Base-by-base conservation (phyloP, 2,329 filamentous ascomycete genomes). In the Metarhizium brunneum region DNA sequence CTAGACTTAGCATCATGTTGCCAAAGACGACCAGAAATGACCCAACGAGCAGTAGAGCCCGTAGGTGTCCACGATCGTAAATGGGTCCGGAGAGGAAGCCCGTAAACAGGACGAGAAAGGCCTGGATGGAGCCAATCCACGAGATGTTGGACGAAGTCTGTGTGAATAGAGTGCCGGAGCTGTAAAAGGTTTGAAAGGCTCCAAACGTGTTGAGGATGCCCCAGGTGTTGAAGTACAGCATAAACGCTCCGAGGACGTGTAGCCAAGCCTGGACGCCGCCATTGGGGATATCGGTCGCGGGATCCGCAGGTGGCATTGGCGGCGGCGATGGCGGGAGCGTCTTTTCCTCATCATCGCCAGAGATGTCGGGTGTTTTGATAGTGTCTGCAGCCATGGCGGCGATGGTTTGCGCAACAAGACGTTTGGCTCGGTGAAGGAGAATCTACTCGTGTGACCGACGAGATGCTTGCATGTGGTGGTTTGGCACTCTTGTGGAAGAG, bases 141-240 rank as follows among this genome's bases (percentile, higher is more conserved):
- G 73, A 74, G 47, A 78, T 76, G 42, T 66, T 63, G 1, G 71
- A 73, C 1, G 73, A 62, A 1, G 69, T 67, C 25, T 62, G 61
- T 14, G 57, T 47, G 7, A 55, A 57, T 10, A 74, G 67, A 11
- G 73, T 64, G 1, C 63, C 62, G 1, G 65, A 63, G 59, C 73
- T 68, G 58, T 76, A 76, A 63, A 73, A 77, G 6, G 70, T 71
- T 60, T 77, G 73, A 62, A 72, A 78, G 2, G 74, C 72, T 38
- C 74, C 75, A 53, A 73, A 77, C 18, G 66, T 70, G 61, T 74
- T 76, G 54, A 76, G 66, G 16, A 71, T 59, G 16, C 69, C 68
- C 52, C 66, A 52, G 74, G 43, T 47, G 10, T 18, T 20, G 16
- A 25, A 18, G n/a, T n/a, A 20, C 3, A 47, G n/a, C n/a, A 18